A percentile compares a stretch with the other conserved stretches of the same genome.
Conservation (phyloP, 2,329 filamentous ascomycete genomes). For the Aspergillus costaricaensis region DNA sequence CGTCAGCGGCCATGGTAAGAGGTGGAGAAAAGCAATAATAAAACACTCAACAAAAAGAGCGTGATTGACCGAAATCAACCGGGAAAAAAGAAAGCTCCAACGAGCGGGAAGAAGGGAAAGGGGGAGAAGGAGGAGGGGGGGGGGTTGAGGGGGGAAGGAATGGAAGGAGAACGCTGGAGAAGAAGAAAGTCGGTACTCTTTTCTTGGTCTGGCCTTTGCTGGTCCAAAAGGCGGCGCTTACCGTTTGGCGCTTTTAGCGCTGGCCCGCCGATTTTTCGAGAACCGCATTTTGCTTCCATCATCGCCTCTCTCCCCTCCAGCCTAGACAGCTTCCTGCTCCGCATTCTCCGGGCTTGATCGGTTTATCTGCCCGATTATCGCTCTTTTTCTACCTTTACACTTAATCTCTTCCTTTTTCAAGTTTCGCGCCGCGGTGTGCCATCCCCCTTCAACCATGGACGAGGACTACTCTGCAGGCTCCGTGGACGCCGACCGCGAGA, state of each 20-base stretch:
- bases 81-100: slow-evolving; percentile 7
- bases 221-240: slow-evolving; percentile 25
- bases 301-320: slow-evolving; percentile 13
- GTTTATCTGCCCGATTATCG: slow-evolving; percentile 22
- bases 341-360: slow-evolving; percentile 12
- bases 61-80: slow-evolving; percentile 12
- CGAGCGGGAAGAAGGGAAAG: neutral
- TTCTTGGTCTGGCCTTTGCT: slow-evolving; percentile 23
- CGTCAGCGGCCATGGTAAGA: slow-evolving; percentile 38
- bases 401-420: slow-evolving; percentile 8
- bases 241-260: slow-evolving; percentile 31
- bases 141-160: neutral
- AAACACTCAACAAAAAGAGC: slow-evolving; percentile 11
- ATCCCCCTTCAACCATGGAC: slow-evolving; percentile 35
- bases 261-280: slow-evolving; percentile 33
- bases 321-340: slow-evolving; percentile 11
- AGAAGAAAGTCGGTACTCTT: slow-evolving; percentile 7
- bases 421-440: slow-evolving; percentile 14
- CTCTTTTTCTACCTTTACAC: slow-evolving; percentile 15
- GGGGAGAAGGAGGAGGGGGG: slow-evolving; percentile 5
- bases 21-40: slow-evolving; percentile 10
- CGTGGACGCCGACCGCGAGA: slow-evolving; percentile 43
- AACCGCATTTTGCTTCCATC: slow-evolving; percentile 15
- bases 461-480: slow-evolving; percentile 40
- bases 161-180: slow-evolving; percentile 12